A percentile compares a stretch with the other conserved stretches of the same genome.
These are phyloP conservation scores for Populus trichocarpa DNA, from an alignment of 441 rosid species.

Conservation along the genomic window DNA sequence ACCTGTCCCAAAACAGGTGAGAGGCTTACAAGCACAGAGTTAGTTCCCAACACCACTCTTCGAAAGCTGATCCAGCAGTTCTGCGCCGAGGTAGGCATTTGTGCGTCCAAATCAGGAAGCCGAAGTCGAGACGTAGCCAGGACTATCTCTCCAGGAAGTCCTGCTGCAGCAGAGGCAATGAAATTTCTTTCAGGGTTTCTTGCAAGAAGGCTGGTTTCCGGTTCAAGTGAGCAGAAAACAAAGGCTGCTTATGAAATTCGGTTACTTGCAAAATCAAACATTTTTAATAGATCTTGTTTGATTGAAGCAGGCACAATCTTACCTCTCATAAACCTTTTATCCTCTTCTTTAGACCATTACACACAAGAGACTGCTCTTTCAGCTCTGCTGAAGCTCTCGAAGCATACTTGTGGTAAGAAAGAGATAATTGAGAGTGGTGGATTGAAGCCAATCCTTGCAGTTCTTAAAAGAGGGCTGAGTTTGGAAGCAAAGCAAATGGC, in stretches of 20 bases:
- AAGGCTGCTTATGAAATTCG: constrained; percentile 68
- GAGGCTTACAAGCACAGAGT: constrained; percentile 41
- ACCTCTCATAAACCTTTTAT: constrained; percentile 50
- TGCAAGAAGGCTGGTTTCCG: constrained; percentile 51
- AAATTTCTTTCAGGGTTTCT: constrained; percentile 46
- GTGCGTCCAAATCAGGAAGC: constrained; percentile 33
- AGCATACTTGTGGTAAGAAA: constrained; percentile 52
- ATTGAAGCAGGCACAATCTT: constrained; percentile 50
- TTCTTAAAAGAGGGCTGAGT: constrained; percentile 47
- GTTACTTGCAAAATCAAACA: constrained; percentile 52
- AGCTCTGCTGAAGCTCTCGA: constrained; percentile 68
- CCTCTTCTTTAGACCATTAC: constrained; percentile 21
- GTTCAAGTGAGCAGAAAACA: constrained; percentile 44
- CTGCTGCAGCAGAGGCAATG: constrained; percentile 43
- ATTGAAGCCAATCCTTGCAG: constrained; percentile 37
- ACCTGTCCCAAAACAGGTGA: constrained; percentile 78
- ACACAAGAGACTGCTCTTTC: constrained; percentile 57
- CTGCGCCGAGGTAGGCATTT: constrained; percentile 45
- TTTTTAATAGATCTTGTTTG: constrained; percentile 54
- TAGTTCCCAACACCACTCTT: constrained; percentile 55
- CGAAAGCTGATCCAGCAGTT: constrained; percentile 55
- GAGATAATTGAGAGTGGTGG: constrained; percentile 52
- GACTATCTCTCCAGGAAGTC: constrained; percentile 46
- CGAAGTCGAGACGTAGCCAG: constrained; percentile 36
- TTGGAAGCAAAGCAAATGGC: constrained; percentile 61